phyloP scores from a whole-genome alignment of 2,329 filamentous ascomycete species.

The Venturia pyrina region DNA sequence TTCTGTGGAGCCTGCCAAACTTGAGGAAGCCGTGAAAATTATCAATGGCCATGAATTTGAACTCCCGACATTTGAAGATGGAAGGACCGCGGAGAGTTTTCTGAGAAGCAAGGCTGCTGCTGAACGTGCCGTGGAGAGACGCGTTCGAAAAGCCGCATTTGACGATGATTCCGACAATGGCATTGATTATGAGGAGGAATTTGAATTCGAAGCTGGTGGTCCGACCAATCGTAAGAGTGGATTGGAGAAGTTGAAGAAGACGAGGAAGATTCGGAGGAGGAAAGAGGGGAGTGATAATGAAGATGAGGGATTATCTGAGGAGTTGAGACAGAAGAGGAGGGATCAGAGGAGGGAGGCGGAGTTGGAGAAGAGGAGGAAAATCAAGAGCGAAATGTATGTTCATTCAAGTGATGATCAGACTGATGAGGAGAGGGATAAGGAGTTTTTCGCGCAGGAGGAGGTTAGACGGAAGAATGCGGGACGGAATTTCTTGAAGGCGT shows the following conservation, averaged over 20 bases:
- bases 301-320: slow-evolving; percentile 47
- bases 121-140: slow-evolving; percentile 27
- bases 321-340: slow-evolving; percentile 48
- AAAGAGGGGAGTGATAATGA: slow-evolving; percentile 48
- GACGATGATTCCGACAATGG: slow-evolving; percentile 60
- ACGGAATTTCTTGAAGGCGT: slow-evolving; percentile 9
- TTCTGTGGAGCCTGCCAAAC: slow-evolving; percentile 38
- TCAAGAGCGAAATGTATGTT: slow-evolving; percentile 79
- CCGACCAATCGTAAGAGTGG: slow-evolving; percentile 49
- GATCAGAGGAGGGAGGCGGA: slow-evolving; percentile 56
- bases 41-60: slow-evolving; percentile 72
- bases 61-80: slow-evolving; percentile 68
- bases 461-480: slow-evolving; percentile 42
- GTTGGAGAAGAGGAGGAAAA: slow-evolving; percentile 63
- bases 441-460: slow-evolving; percentile 72
- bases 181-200: slow-evolving; percentile 43
- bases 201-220: slow-evolving; percentile 56
- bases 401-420: slow-evolving; percentile 79
- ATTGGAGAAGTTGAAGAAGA: slow-evolving; percentile 33
- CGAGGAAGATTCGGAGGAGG: slow-evolving; percentile 44
- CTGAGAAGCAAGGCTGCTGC: slow-evolving; percentile 59
- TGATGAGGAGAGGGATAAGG: slow-evolving; percentile 62
- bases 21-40: slow-evolving; percentile 59
- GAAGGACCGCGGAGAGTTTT: slow-evolving; percentile 63
- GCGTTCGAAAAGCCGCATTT: slow-evolving; percentile 40